Evolutionary conservation across 2,329 filamentous ascomycete genomes (phyloP), one percentile per base, ranked within the genome.

Genomic region (Aspergillus niger): DNA sequence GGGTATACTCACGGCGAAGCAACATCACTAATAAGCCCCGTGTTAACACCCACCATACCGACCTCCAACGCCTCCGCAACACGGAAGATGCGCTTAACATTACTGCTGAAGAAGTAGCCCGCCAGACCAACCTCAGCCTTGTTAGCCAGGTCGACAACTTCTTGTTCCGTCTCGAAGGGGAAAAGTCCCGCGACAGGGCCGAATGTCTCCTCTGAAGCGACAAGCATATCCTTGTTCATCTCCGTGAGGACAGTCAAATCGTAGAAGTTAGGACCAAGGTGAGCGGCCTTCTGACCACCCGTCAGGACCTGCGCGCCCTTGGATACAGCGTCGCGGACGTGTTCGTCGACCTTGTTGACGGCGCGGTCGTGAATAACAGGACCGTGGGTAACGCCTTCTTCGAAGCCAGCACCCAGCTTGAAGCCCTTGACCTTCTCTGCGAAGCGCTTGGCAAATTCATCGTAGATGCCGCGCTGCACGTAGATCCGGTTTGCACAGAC

Each of bases 101-200:
- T 85, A 49, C 77, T 80, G 64, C 83, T 92, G 82, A 91, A 98
- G 81, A 99, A 97, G 80, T 98, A 98, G 0, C 91, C 94, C 0
- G 94, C 95, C 38, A 99, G 83, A 1, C 95, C 95, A 39, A 98
- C 93, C 55, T 94, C 88, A 1, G 91, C 83, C 44, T 81, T 77
- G 77, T 99, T 99, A 3, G 95, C 94, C 66, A 94, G 79, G 64
- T 85, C 82, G 30, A 98, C 87, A 5, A 97, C 95, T 70, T 98
- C 93, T 56, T 90, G 88, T 78, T 98, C 95, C 0, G 89, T 92
- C 50, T 91, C 85, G 73, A 98, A 99, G 52, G 88, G 85, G 81
- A 97, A 97, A 13, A 98, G 78, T 0, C 91, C 94, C 0, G 93
- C 94, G 0, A 98, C 90, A 2, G 95, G 95, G 0, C 95, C 95